Base-by-base conservation (phyloP, 179 eudicot genomes). In the Silene vulgaris region DNA sequence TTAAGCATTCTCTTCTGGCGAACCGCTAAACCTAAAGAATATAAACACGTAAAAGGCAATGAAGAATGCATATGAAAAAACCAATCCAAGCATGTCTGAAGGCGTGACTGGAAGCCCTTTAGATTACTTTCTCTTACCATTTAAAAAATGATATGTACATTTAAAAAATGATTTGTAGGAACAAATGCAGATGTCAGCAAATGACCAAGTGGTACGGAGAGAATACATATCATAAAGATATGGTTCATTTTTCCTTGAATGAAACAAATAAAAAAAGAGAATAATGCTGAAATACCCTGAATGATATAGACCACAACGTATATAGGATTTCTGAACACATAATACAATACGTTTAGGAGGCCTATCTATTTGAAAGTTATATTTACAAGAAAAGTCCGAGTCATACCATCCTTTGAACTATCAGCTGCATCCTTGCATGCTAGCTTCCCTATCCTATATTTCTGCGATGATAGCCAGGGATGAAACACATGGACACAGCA, bases 361-460 rank as follows among this genome's bases (percentile, higher is more conserved):
- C 43, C 43, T 50, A 26, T 48, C 59, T 50, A 30, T 35, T 26
- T 5, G 14, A 26, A 65, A 12, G 29, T 26, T n/a, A n/a, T 16
- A 6, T 68, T 68, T 4, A 12, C 45, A 32, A 59, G 37, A 40
- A n/a, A n/a, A 21, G 71, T 66, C 40, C 1, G 21, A 21, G 45
- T 11, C 32, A 21, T 89, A 91, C 97, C 97, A 76, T 89, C 97
- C 87, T 91, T 91, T 56, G 91, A 83, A 80, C 77, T 84, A 21
- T 91, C 93, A 59, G 84, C 77, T 23, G 81, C 77, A 70, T 91
- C 97, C 82, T 88, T 91, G 88, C 80, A 79, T 71, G 91, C 74
- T 85, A 88, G 97, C 84, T 86, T 91, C 74, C 97, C 97, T 81
- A 91, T 45, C 69, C 97, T 88, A 75, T 82, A 91, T 74, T 91